Evolutionary conservation across 768 basidiomycete species (phyloP), one percentile per base, ranked within the genome.

Genomic region (Paxillus involutus): DNA sequence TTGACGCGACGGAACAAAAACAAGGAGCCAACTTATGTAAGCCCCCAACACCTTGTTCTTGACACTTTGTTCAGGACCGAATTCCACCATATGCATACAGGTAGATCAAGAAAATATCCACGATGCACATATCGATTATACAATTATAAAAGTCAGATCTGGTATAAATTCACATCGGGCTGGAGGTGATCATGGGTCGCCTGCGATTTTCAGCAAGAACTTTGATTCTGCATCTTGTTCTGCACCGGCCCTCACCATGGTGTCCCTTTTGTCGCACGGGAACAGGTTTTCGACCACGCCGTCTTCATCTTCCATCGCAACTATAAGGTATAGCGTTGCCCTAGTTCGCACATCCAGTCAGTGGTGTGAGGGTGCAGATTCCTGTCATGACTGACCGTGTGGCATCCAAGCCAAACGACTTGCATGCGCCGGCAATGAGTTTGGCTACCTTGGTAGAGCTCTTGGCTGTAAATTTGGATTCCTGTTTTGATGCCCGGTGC

Each of bases 391-490:
- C 70, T 26, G 33, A 71, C 68, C 17, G 47, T 41, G n/a, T 49
- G 2, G 21, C 26, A 32, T 69, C 63, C 40, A 70, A 47, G 11
- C 55, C 48, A 37, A 70, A 70, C 24, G 69, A 72, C 35, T 57
- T 72, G 59, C 69, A 70, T 21, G 59, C 66, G 5, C 55, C 58
- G 3, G 60, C 4, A 4, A 70, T 53, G 37, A 70, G 64, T 16
- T 68, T 70, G 13, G 36, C 45, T 2, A 72, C 69, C n/a, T 54
- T 72, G 17, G 70, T 71, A n/a, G 64, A 61, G 21, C 49, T 37
- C n/a, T 69, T 72, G 5, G 59, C 52, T 21, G 59, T 67, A 24
- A 70, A 72, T 33, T 70, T 71, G 11, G 70, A 59, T 46, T 70
- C 67, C 46, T 71, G 70, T 39, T 55, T 55, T 7, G 71, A 61